Percentiles rank a stretch among this genome's conserved stretches.
Evolutionary conservation across 805 yeast genomes (phyloP).

Genomic region (Saturnispora kantuleensis): DNA sequence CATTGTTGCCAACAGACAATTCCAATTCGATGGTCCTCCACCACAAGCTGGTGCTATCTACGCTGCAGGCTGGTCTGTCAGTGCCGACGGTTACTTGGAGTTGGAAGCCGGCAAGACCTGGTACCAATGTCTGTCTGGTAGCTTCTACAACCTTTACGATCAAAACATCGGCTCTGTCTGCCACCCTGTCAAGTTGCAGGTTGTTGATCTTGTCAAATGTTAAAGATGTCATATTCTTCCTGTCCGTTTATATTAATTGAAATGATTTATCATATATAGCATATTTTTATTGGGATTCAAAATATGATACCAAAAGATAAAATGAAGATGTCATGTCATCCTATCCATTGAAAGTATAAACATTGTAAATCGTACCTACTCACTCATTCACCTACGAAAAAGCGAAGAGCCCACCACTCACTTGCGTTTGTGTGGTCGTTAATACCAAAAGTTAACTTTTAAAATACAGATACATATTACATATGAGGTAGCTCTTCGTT

Average conservation of each 20-base stretch:
- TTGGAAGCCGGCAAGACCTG: conserved; percentile 38
- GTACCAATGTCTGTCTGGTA: conserved; percentile 49
- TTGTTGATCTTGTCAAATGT: conserved; percentile 38
- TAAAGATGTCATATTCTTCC: conserved; percentile 16
- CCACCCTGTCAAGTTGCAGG: conserved; percentile 33
- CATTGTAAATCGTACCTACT: too few species aligned
- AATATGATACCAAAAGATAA: too few species aligned
- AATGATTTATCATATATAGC: too few species aligned
- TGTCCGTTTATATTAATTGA: background rate
- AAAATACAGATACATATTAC: too few species aligned
- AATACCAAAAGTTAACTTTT: background rate
- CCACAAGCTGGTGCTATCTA: conserved; percentile 50
- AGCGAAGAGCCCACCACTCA: too few species aligned
- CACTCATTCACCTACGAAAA: too few species aligned
- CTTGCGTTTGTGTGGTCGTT: too few species aligned
- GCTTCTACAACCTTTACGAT: conserved; percentile 49
- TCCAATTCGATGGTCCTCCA: conserved; percentile 59
- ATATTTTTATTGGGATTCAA: too few species aligned
- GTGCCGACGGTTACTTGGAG: conserved; percentile 37
- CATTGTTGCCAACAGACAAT: conserved; percentile 53
- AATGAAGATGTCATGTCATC: too few species aligned
- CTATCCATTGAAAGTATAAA: too few species aligned
- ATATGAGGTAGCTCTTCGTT: background rate
- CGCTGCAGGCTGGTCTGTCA: conserved; percentile 43
- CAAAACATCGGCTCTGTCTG: conserved; percentile 38